A percentile compares a stretch with the other conserved stretches of the same genome.
Conservation (phyloP, 306 rosid species). For the Dicorynia guianensis region DNA sequence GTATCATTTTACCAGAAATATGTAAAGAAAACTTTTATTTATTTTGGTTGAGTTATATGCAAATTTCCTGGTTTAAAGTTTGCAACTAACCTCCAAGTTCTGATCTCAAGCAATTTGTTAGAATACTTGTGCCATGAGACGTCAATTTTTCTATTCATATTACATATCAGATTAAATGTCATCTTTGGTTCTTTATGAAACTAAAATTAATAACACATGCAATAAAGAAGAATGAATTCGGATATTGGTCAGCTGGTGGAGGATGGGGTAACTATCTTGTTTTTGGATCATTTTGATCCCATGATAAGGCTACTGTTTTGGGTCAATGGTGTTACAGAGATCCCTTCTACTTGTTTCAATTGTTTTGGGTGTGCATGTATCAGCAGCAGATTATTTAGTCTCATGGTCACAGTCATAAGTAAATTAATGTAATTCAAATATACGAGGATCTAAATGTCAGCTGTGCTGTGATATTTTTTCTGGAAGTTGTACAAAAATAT, state of each 20-base stretch:
- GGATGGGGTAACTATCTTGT: no score
- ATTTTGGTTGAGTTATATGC: conserved; percentile 3
- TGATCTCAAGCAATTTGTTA: background rate
- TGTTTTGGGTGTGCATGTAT: conserved; percentile 10
- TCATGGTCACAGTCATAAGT: background rate
- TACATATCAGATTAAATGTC: no score
- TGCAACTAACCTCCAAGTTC: background rate
- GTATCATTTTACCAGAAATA: conserved; percentile 3
- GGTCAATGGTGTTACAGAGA: no score
- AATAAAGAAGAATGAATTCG: no score
- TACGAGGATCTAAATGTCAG: background rate
- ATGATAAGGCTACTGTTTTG: no score
- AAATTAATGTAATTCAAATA: background rate
- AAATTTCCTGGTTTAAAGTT: background rate
- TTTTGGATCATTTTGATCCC: no score
- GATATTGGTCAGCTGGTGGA: no score
- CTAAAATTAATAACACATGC: no score
- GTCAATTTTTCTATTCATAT: no score
- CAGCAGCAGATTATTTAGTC: background rate
- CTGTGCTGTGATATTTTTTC: background rate
- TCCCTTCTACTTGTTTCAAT: no score
- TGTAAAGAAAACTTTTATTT: background rate
- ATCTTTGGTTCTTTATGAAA: no score
- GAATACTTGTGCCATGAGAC: no score
- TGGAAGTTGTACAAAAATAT: conserved; percentile 8